These are phyloP conservation scores for Lactarius hatsudake DNA, from an alignment of 768 basidiomycete genomes.

Conservation along the genomic window DNA sequence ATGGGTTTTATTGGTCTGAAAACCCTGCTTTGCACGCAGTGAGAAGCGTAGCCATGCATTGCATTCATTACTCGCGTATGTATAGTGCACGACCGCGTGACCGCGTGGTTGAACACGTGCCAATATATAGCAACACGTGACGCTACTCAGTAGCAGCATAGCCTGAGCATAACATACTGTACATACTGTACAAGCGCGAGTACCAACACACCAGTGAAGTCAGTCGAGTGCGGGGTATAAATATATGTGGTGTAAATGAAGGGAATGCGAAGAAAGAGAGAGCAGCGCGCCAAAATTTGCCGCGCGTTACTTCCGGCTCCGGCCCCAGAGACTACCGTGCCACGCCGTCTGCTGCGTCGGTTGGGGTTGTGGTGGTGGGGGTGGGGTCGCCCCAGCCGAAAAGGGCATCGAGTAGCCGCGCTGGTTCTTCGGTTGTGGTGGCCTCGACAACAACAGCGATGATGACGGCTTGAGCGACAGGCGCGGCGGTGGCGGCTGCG, in stretches of 20 bases:
- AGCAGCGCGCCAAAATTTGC: background rate
- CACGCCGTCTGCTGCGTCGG: background rate
- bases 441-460: background rate
- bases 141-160: too few species aligned
- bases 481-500: background rate
- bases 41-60: background rate
- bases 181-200: too few species aligned
- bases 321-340: constrained; percentile 12
- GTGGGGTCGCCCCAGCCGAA: background rate
- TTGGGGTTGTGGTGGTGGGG: background rate
- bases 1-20: too few species aligned
- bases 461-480: background rate
- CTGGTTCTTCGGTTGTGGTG: background rate
- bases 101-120: background rate
- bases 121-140: too few species aligned
- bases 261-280: background rate
- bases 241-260: background rate
- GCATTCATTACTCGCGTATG: background rate
- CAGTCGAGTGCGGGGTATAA: background rate
- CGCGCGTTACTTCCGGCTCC: constrained; percentile 1
- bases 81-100: background rate
- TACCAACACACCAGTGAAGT: too few species aligned
- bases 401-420: background rate
- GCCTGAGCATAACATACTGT: too few species aligned
- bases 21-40: too few species aligned